A percentile compares a stretch with the other conserved stretches of the same genome.
Evolutionary conservation across 441 rosid species (phyloP).

Genomic region (Euphorbia neoarborescens): DNA sequence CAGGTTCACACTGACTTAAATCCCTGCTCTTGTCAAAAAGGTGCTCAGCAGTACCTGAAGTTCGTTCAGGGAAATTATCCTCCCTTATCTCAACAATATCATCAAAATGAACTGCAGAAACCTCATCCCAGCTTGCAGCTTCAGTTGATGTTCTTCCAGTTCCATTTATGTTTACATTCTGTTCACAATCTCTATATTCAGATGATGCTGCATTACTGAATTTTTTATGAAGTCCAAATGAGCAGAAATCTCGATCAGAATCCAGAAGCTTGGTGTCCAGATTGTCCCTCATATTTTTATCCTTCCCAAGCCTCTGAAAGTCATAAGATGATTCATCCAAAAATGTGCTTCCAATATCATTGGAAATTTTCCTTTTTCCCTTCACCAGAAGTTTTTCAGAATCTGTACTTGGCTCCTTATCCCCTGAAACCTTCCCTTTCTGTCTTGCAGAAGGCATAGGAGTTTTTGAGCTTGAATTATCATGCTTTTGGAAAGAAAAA

Average conservation of each 20-base stretch:
- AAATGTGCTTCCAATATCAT: constrained; percentile 29
- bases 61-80: constrained; percentile 12
- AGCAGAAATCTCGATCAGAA: constrained; percentile 36
- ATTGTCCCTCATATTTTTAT: constrained; percentile 27
- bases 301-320: constrained; percentile 44
- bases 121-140: constrained; percentile 18
- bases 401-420: constrained; percentile 25
- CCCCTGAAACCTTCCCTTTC: constrained; percentile 27
- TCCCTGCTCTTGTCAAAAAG: constrained; percentile 18
- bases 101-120: constrained; percentile 27
- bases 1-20: constrained; percentile 22
- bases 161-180: constrained; percentile 19
- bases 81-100: constrained; percentile 40
- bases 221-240: constrained; percentile 18
- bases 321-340: constrained; percentile 34
- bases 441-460: constrained; percentile 22
- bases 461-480: constrained; percentile 25
- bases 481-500: constrained; percentile 24
- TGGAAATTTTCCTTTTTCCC: constrained; percentile 34
- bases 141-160: constrained; percentile 35
- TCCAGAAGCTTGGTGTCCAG: constrained; percentile 29
- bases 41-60: constrained; percentile 22
- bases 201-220: constrained; percentile 4
- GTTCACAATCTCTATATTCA: constrained; percentile 22
- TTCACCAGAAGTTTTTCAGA: constrained; percentile 23